These are phyloP conservation scores for Orbilia ellipsospora DNA, from an alignment of 2,329 filamentous ascomycete genomes.

Conservation along the genomic window DNA sequence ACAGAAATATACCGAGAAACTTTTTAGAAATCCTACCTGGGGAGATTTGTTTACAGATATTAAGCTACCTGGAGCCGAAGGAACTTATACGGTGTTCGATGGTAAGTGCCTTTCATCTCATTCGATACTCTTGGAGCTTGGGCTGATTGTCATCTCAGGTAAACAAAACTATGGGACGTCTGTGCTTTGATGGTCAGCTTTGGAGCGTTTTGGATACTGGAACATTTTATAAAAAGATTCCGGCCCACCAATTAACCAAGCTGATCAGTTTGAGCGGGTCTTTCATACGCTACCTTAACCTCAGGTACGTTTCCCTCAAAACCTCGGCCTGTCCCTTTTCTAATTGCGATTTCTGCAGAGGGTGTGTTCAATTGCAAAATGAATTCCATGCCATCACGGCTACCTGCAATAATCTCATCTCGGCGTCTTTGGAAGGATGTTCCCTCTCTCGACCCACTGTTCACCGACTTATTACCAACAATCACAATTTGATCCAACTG, in stretches of 20 bases:
- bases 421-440: constrained; percentile 89
- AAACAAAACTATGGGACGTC: constrained; percentile 76
- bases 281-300: constrained; percentile 89
- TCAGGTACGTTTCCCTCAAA: constrained; percentile 66
- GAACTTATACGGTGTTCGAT: constrained; percentile 82
- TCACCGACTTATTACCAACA: constrained; percentile 78
- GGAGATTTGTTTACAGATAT: constrained; percentile 82
- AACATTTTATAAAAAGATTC: constrained; percentile 87
- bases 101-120: constrained; percentile 67
- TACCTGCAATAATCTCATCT: constrained; percentile 85
- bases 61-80: constrained; percentile 79
- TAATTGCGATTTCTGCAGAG: constrained; percentile 61
- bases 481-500: constrained; percentile 80
- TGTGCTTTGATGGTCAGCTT: constrained; percentile 94
- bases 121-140: neutral
- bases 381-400: constrained; percentile 85
- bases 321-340: neutral
- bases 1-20: constrained; percentile 60
- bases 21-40: constrained; percentile 85
- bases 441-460: constrained; percentile 80
- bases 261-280: constrained; percentile 87
- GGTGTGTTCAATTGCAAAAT: constrained; percentile 88
- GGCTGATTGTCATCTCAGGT: constrained; percentile 53
- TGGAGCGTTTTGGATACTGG: constrained; percentile 88
- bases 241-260: constrained; percentile 81